Percentiles rank a stretch among this genome's conserved stretches.
These are phyloP conservation scores for Clonostachys solani DNA, from an alignment of 2,329 filamentous ascomycete species.

Conservation along the genomic window DNA sequence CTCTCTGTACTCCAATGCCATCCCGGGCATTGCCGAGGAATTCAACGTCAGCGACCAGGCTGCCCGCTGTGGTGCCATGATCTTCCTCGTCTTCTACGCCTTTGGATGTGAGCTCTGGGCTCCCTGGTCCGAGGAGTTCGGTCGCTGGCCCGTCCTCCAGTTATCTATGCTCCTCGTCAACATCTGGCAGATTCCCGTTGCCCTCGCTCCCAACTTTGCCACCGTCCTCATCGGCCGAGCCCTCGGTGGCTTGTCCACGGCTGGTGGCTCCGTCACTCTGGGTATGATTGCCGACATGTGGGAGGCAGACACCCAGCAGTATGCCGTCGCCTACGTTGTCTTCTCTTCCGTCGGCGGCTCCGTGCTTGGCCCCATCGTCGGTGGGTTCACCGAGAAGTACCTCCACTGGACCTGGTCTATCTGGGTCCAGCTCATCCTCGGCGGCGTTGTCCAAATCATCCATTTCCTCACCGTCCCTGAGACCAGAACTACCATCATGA, in stretches of 20 bases:
- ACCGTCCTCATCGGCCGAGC: conserved; percentile 67
- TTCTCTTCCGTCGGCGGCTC: conserved; percentile 78
- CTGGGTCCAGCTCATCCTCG: conserved; percentile 83
- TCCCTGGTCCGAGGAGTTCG: conserved; percentile 81
- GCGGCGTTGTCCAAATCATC: conserved; percentile 61
- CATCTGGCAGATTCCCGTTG: conserved; percentile 70
- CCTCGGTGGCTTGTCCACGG: conserved; percentile 66
- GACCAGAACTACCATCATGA: conserved; percentile 71
- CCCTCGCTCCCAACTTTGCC: conserved; percentile 68
- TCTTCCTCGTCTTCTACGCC: conserved; percentile 76
- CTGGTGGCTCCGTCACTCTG: conserved; percentile 65
- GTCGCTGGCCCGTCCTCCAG: conserved; percentile 73
- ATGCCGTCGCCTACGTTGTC: conserved; percentile 71
- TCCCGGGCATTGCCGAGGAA: conserved; percentile 60
- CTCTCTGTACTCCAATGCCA: conserved; percentile 67
- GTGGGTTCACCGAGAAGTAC: conserved; percentile 67
- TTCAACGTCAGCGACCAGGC: conserved; percentile 65
- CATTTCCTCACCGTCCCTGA: conserved; percentile 72
- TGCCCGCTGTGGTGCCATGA: conserved; percentile 69
- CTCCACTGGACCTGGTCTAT: conserved; percentile 70
- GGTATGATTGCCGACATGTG: conserved; percentile 75
- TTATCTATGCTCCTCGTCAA: conserved; percentile 71
- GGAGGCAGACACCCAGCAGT: conserved; percentile 67
- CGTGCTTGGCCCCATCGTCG: conserved; percentile 72
- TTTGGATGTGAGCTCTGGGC: conserved; percentile 89